Evolutionary conservation across 306 rosid genomes (phyloP).

Genomic region (Vigna trinervia): DNA sequence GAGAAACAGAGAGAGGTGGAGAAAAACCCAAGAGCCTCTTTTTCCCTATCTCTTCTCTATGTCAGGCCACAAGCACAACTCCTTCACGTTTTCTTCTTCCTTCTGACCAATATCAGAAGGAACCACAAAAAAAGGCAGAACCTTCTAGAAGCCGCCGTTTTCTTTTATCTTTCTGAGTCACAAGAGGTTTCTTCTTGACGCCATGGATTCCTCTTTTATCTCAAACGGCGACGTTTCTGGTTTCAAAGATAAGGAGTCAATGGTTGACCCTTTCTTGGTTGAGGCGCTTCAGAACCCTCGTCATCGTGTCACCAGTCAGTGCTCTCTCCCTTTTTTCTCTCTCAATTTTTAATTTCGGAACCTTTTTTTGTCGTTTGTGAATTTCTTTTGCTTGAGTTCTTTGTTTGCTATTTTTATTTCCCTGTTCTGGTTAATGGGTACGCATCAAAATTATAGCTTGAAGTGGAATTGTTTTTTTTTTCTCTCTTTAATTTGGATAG

Average conservation of each 20-base stretch:
- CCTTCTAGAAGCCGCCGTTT: neutral
- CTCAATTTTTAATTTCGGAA: neutral
- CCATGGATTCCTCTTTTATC: slow-evolving; percentile 61
- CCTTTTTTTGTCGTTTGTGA: neutral
- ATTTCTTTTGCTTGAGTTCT: neutral
- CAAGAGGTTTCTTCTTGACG: neutral
- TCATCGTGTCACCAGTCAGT: slow-evolving; percentile 83
- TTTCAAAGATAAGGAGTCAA: slow-evolving; percentile 62
- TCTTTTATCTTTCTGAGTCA: neutral
- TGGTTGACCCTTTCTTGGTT: slow-evolving; percentile 88
- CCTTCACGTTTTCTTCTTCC: neutral
- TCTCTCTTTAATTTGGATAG: neutral
- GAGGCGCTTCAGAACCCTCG: slow-evolving; percentile 96
- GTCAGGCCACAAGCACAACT: neutral
- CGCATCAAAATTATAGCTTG: slow-evolving; percentile 13
- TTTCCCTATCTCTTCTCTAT: neutral
- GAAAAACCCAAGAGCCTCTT: neutral
- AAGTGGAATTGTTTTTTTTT: neutral
- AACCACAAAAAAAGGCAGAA: neutral
- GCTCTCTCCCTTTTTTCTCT: neutral
- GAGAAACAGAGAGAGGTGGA: neutral
- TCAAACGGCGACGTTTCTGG: slow-evolving; percentile 48
- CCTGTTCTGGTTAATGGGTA: slow-evolving; percentile 8
- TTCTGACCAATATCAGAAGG: neutral
- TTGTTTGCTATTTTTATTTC: neutral